These are phyloP conservation scores for Trypanosoma lewisi DNA, from an alignment of 208 protist species.

Conservation along the genomic window DNA sequence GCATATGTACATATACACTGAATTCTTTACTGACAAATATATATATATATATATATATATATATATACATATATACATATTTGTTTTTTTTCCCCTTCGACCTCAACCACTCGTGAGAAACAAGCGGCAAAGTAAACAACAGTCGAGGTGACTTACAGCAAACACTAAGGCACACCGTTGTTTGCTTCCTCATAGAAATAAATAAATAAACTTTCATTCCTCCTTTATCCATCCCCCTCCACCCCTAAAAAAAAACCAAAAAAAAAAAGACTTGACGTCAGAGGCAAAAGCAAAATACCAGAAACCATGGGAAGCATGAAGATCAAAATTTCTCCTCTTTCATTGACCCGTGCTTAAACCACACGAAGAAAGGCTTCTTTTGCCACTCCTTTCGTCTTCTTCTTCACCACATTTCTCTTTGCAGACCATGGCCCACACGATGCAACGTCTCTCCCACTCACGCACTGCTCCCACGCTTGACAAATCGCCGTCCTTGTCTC, in stretches of 20 bases:
- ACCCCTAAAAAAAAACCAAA: too few species aligned
- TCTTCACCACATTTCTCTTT: not conserved
- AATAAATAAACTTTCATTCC: too few species aligned
- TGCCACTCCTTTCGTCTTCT: not conserved
- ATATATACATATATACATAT: conserved; percentile 9
- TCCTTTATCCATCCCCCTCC: too few species aligned
- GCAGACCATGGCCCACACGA: not conserved
- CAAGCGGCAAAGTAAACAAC: not conserved
- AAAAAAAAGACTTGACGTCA: too few species aligned
- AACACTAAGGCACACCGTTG: too few species aligned
- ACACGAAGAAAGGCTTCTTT: not conserved
- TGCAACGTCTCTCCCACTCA: not conserved
- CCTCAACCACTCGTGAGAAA: not conserved
- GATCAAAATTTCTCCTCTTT: not conserved
- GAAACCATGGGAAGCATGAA: too few species aligned
- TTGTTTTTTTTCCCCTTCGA: too few species aligned
- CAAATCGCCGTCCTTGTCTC: not conserved
- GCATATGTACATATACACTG: not conserved
- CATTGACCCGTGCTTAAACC: not conserved
- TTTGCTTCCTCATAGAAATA: too few species aligned
- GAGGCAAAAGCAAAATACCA: too few species aligned
- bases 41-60: conserved; percentile 1
- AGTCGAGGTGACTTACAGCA: not conserved
- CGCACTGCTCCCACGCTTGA: conserved; percentile 2
- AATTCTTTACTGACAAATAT: not conserved